Evolutionary conservation across 352 stramenopile genomes (phyloP).

Genomic region (Globisporangium okanoganense): DNA sequence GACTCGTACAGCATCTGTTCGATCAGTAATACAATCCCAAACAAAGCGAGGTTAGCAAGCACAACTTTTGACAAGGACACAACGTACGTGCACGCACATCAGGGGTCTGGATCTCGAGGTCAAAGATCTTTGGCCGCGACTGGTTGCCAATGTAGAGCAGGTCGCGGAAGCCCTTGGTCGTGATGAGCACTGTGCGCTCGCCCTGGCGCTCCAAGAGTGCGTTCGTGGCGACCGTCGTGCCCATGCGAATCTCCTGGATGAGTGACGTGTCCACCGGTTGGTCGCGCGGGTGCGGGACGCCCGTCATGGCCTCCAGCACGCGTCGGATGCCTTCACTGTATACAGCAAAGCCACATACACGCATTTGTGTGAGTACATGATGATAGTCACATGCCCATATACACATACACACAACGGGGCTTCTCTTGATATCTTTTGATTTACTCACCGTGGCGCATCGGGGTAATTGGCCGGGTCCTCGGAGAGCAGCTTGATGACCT

Average conservation of each 20-base stretch:
- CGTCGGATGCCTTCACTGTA: slow-evolving; percentile 91
- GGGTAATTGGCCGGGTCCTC: slow-evolving; percentile 97
- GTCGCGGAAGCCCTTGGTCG: slow-evolving; percentile 95
- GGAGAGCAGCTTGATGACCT: slow-evolving; percentile 96
- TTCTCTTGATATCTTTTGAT: neutral
- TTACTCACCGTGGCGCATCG: slow-evolving; percentile 90
- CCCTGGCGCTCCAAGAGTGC: slow-evolving; percentile 97
- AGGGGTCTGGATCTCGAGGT: slow-evolving; percentile 92
- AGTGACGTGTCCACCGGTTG: slow-evolving; percentile 80
- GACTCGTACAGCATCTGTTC: slow-evolving; percentile 94
- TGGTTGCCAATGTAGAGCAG: slow-evolving; percentile 98
- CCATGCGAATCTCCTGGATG: slow-evolving; percentile 98
- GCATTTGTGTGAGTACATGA: neutral
- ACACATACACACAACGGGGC: neutral
- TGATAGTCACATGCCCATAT: neutral
- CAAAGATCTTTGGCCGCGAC: slow-evolving; percentile 96
- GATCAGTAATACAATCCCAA: neutral
- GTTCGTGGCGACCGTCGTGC: slow-evolving; percentile 97
- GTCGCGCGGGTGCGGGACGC: slow-evolving; percentile 78
- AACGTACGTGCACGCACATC: slow-evolving; percentile 60
- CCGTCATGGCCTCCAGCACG: slow-evolving; percentile 93
- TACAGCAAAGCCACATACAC: neutral
- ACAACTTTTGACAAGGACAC: too few relatives aligned
- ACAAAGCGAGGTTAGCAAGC: neutral
- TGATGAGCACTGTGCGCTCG: slow-evolving; percentile 93